Conservation (phyloP, 306 rosid genomes). For the Prosopis cineraria region DNA sequence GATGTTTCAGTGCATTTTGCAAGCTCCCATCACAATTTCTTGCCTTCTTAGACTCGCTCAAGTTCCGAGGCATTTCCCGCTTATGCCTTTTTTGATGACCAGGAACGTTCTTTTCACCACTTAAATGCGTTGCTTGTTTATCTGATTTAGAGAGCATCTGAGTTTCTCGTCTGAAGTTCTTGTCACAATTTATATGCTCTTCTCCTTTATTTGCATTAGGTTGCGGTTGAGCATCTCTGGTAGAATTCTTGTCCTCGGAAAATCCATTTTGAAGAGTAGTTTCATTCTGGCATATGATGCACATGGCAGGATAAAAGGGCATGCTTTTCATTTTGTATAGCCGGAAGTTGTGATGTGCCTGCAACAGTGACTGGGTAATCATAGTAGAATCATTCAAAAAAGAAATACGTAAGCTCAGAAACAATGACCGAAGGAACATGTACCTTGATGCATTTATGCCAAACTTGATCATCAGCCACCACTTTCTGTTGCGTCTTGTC, state of each 20-base stretch:
- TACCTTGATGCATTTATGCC: conserved; percentile 56
- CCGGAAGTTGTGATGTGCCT: conserved; percentile 54
- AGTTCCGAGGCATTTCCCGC: conserved; percentile 26
- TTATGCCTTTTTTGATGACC: conserved; percentile 36
- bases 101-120: conserved; percentile 31
- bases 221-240: conserved; percentile 24
- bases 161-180: conserved; percentile 16
- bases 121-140: conserved; percentile 2
- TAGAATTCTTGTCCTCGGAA: conserved; percentile 24
- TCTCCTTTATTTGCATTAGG: conserved; percentile 29
- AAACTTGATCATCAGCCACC: conserved; percentile 52
- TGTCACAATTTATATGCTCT: conserved; percentile 20
- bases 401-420: neutral
- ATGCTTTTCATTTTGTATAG: conserved; percentile 47
- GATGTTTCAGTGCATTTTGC: conserved; percentile 35
- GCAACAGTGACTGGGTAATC: conserved; percentile 27
- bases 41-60: conserved; percentile 38
- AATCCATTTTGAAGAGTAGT: conserved; percentile 36
- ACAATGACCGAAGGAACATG: neutral
- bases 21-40: conserved; percentile 30
- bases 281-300: conserved; percentile 52
- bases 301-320: conserved; percentile 52
- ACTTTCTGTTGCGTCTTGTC: conserved; percentile 48
- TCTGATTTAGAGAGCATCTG: conserved; percentile 10
- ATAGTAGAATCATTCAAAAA: conserved; percentile 14